Evolutionary conservation across 495 filamentous ascomycete genomes (phyloP).

Genomic region (Penicillium coffeae): DNA sequence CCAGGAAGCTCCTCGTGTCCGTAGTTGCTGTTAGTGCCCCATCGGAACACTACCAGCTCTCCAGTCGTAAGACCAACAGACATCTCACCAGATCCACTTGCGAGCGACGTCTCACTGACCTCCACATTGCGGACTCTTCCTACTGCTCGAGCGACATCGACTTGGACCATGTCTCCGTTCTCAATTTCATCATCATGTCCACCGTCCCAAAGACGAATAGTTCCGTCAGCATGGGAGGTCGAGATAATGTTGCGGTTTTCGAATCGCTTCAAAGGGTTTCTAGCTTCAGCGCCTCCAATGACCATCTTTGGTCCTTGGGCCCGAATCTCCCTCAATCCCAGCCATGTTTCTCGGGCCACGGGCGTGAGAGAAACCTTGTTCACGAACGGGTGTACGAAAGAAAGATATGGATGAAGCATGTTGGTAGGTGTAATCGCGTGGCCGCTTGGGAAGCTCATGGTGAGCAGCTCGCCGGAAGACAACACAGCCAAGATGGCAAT

Average conservation of each 20-base stretch:
- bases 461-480: conserved; percentile 80
- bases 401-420: conserved; percentile 77
- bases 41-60: conserved; percentile 82
- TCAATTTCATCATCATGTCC: conserved; percentile 91
- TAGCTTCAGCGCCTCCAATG: conserved; percentile 67
- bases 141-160: conserved; percentile 81
- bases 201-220: conserved; percentile 81
- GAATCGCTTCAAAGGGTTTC: conserved; percentile 64
- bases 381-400: conserved; percentile 84
- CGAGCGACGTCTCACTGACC: conserved; percentile 69
- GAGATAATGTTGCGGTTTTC: conserved; percentile 78
- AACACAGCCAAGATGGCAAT: conserved; percentile 76
- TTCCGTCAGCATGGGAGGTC: conserved; percentile 83
- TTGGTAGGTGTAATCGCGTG: conserved; percentile 88
- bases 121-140: conserved; percentile 73
- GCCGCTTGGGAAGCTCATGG: conserved; percentile 85
- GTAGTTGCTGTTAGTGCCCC: conserved; percentile 70
- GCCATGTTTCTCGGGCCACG: conserved; percentile 75
- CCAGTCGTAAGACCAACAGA: conserved; percentile 76
- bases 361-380: conserved; percentile 61
- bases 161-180: conserved; percentile 74
- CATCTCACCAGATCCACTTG: conserved; percentile 74
- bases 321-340: conserved; percentile 79
- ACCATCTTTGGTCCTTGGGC: conserved; percentile 69
- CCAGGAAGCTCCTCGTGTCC: conserved; percentile 54